Evolutionary conservation across 2,329 filamentous ascomycete species (phyloP), one percentile per base, ranked within the genome.

Genomic region (Rugonectria rugulosa): DNA sequence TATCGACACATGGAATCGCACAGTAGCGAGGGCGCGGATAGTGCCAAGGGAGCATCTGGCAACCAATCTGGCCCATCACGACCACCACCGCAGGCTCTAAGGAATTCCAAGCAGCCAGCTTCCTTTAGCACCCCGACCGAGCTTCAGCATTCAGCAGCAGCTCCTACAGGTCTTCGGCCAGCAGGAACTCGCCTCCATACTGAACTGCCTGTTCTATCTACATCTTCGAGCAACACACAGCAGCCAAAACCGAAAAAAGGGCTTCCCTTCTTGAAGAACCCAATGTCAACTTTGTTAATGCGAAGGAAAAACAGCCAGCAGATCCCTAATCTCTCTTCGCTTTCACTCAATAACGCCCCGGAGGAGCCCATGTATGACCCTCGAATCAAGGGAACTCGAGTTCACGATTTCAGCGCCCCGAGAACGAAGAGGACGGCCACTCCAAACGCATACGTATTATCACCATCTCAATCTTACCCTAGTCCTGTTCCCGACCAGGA

Each of bases 331-430:
- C 54, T 79, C 3, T 66, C 68, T 2, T 73, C 77, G 1, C 63
- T 80, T 19, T 75, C 80, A 0, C 63, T 79, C 23, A 62, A 73
- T 40, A 71, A 73, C 19, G 68, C 70, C 7, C 62, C 70, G 0
- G 76, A 79, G 12, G 80, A 81, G 62, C 77, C 79, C 5, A 70
- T 73, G 17, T 87, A 88, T 62, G 86, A 88, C 63, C 86, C 86
- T 15, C 79, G 84, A 9, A 89, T 89, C 60, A 80, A 79, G 65
- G 87, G 84, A 43, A 89, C 83, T 7, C 77, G 80, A 41, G 80
- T 88, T 44, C 87, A 89, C 67, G 87, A 86, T 69, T 89, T 88
- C 64, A 88, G 85, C 65, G 84, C 83, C 0, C 86, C 85, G 2
- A 76, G 84, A 44, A 78, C 77, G 20, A 79, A 75, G 57, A 79